Base-by-base conservation (phyloP, 306 rosid species). In the Begonia loranthoides region DNA sequence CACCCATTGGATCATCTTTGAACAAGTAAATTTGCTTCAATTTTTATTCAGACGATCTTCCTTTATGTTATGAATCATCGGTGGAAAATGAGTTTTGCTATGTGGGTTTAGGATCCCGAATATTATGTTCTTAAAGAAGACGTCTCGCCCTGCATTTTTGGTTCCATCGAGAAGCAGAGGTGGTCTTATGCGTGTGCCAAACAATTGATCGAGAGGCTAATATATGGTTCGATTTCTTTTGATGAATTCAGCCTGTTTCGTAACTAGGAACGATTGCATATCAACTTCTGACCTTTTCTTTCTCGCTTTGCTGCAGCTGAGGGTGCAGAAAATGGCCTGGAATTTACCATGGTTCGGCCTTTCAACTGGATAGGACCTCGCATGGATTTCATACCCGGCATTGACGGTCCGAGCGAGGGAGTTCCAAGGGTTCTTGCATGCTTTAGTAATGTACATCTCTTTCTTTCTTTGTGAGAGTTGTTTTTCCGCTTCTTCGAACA, bases 161-260 rank as follows among this genome's bases (percentile, higher is more conserved):
- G 96, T 49, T 8, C 96, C 34, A 77, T 88, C 65, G 96, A 88
- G 55, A 88, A 88, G 81, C 94, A 88, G 58, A 76, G 96, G 57
- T 88, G 96, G 96, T 88, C 96, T 0, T 88, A 88, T 69, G 94
- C 96, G 6, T 88, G 94, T 58, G 96, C 96, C 14, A 88, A 88
- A 64, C 94, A 88, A 72, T 75, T 88, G 77, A 88, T 88, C 14
- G 94, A 88, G 74, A 84, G 94, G 88, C 81, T 88, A 62, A 55
- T 88, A 45, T 88, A 81, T 70, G 96, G 96, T 88, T 43, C 22
- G 75, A 43, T 62, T 16, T 39, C 24, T 34, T 40, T 55, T 54
- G 9, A 28, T 28, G 6, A 7, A 28, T 28, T 28, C 36, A 7
- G 36, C 36, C 9, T 28, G 36, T 28, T 28, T 28, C 5, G 36